Conservation (phyloP, 345 rosid genomes). For the Boechera stricta region DNA sequence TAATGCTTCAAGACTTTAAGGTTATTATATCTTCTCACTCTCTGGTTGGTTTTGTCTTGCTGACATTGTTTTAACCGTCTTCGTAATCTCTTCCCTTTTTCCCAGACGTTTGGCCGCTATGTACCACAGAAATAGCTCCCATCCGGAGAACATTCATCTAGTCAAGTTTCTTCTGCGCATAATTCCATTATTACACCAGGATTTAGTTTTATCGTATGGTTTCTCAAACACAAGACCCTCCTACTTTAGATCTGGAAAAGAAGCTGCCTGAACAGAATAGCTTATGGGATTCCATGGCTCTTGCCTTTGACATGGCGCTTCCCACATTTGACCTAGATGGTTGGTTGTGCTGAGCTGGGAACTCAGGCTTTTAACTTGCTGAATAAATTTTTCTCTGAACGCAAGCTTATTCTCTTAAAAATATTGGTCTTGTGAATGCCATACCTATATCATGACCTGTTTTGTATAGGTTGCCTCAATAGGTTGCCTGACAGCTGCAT, state of each 20-base stretch:
- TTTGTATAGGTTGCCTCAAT: slow-evolving; percentile 67
- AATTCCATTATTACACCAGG: slow-evolving; percentile 51
- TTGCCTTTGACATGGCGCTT: slow-evolving; percentile 57
- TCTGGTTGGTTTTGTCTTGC: slow-evolving; percentile 5
- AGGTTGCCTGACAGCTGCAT: slow-evolving; percentile 79
- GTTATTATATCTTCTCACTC: slow-evolving; percentile 44
- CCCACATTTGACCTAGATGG: slow-evolving; percentile 21
- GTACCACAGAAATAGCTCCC: slow-evolving; percentile 50
- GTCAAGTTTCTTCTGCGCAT: slow-evolving; percentile 69
- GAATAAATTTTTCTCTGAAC: slow-evolving; percentile 20
- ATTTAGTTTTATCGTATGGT: slow-evolving; percentile 49
- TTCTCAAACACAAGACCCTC: slow-evolving; percentile 39
- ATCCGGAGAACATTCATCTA: slow-evolving; percentile 56
- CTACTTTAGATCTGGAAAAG: slow-evolving; percentile 52
- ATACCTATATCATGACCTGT: slow-evolving; percentile 24
- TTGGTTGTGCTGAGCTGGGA: slow-evolving; percentile 14
- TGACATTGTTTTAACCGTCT: slow-evolving; percentile 12
- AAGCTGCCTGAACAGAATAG: slow-evolving; percentile 47
- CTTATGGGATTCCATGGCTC: slow-evolving; percentile 70
- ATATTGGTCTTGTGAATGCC: slow-evolving; percentile 11
- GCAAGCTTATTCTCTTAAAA: slow-evolving; percentile 18
- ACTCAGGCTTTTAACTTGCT: slow-evolving; percentile 21
- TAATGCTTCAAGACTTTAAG: slow-evolving; percentile 75
- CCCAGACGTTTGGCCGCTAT: slow-evolving; percentile 57
- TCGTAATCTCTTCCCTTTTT: slow-evolving; percentile 11